phyloP scores from a whole-genome alignment of 2,329 filamentous ascomycete genomes.

The Arthrobotrys conoides region DNA sequence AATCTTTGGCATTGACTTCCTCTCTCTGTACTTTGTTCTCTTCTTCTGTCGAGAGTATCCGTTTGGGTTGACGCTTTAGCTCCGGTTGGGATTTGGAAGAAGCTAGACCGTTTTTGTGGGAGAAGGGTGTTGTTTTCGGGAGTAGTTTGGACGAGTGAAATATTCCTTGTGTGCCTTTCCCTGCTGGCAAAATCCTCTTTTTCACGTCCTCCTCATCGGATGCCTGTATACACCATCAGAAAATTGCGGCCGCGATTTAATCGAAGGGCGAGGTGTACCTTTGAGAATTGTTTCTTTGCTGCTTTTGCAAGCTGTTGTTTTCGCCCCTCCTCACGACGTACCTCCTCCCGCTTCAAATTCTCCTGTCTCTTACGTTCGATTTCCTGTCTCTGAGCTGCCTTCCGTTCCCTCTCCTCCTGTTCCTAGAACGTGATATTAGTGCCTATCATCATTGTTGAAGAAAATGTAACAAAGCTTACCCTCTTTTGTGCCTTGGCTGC shows the following conservation, averaged over 20 bases:
- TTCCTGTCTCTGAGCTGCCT: conserved; percentile 84
- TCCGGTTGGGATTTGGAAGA: conserved; percentile 48
- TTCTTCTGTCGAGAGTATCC: conserved; percentile 62
- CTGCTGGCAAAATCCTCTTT: conserved; percentile 73
- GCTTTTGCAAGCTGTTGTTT: conserved; percentile 69
- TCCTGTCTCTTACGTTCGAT: conserved; percentile 80
- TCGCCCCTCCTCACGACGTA: conserved; percentile 71
- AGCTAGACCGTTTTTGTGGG: conserved; percentile 19
- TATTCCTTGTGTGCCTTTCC: conserved; percentile 36
- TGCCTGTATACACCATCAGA: conserved; percentile 67
- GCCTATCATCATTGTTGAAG: background rate
- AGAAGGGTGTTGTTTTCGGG: conserved; percentile 32
- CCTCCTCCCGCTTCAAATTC: conserved; percentile 75
- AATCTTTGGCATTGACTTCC: conserved; percentile 67
- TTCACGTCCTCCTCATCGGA: conserved; percentile 74
- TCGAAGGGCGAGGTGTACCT: conserved; percentile 15
- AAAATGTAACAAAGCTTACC: conserved; percentile 64
- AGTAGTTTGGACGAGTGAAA: conserved; percentile 46
- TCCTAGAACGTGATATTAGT: conserved; percentile 69
- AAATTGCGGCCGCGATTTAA: too few species aligned
- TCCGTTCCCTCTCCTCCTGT: conserved; percentile 82
- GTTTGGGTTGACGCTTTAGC: conserved; percentile 61
- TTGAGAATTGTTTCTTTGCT: conserved; percentile 38
- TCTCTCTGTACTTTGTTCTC: conserved; percentile 29
- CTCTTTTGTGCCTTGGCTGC: conserved; percentile 87